Conservation (phyloP, 345 rosid genomes). For the Mangifera indica region DNA sequence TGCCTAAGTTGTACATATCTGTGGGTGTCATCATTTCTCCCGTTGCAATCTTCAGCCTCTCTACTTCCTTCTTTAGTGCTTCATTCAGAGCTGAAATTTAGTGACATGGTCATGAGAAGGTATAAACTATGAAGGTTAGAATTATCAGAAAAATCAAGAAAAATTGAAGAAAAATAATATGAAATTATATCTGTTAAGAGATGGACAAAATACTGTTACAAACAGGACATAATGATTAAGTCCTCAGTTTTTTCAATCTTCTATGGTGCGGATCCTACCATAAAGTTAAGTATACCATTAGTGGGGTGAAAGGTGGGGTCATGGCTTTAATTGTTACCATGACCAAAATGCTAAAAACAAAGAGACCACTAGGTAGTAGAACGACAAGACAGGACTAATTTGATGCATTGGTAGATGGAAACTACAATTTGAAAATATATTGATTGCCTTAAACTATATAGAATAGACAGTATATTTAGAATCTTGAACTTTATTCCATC, state of each 20-base stretch:
- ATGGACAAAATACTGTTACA: background rate
- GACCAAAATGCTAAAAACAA: background rate
- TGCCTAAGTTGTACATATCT: conserved; percentile 63
- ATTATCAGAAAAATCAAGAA: background rate
- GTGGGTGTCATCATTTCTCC: conserved; percentile 64
- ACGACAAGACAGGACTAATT: background rate
- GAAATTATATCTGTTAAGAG: conserved; percentile 4
- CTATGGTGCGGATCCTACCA: background rate
- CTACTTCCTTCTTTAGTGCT: conserved; percentile 85
- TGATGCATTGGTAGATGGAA: background rate
- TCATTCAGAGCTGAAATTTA: conserved; percentile 62
- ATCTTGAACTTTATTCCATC: background rate
- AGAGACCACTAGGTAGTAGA: background rate
- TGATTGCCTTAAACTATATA: background rate
- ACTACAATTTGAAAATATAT: background rate
- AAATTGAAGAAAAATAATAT: background rate
- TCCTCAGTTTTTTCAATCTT: background rate
- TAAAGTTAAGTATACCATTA: background rate
- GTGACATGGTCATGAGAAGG: conserved; percentile 15
- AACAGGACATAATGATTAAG: background rate
- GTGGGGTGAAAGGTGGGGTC: background rate
- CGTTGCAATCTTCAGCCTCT: conserved; percentile 70
- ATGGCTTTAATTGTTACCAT: background rate
- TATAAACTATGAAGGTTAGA: background rate
- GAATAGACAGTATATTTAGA: background rate